phyloP scores from a whole-genome alignment of 495 filamentous ascomycete species.

The Durotheca rogersii region DNA sequence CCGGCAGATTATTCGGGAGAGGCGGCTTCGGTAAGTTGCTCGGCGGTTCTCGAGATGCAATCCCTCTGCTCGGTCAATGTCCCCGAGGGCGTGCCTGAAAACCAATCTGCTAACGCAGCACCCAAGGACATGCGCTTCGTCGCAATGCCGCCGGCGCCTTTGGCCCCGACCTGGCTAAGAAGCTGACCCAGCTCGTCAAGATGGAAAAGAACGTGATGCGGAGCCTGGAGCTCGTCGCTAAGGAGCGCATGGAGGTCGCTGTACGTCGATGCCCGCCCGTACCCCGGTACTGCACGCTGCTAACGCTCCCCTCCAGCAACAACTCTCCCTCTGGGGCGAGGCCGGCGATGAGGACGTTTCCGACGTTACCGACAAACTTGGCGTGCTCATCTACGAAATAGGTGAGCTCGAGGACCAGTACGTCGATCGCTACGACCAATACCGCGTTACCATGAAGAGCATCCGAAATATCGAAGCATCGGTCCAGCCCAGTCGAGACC shows the following conservation, averaged over 20 bases:
- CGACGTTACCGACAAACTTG: slow-evolving; percentile 98
- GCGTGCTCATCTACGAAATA: slow-evolving; percentile 96
- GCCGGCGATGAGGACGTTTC: slow-evolving; percentile 96
- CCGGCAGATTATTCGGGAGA: slow-evolving; percentile 81
- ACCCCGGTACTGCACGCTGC: slow-evolving; percentile 1
- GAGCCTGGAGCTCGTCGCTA: slow-evolving; percentile 90
- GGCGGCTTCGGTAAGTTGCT: slow-evolving; percentile 69
- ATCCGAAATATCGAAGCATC: slow-evolving; percentile 98
- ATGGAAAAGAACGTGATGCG: slow-evolving; percentile 99
- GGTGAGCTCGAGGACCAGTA: slow-evolving; percentile 97
- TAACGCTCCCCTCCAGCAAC: slow-evolving; percentile 66
- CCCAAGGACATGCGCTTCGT: slow-evolving; percentile 87
- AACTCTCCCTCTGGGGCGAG: slow-evolving; percentile 98
- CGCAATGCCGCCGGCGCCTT: slow-evolving; percentile 89
- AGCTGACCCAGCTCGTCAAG: slow-evolving; percentile 95
- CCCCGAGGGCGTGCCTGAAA: background rate
- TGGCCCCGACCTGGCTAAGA: slow-evolving; percentile 94
- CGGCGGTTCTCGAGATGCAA: background rate
- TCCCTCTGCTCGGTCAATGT: background rate
- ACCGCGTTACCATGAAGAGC: slow-evolving; percentile 98
- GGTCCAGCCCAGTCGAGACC: slow-evolving; percentile 95
- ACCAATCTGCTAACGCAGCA: slow-evolving; percentile 21
- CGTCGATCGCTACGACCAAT: slow-evolving; percentile 98
- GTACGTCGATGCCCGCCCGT: slow-evolving; percentile 54
- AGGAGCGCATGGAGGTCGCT: slow-evolving; percentile 97